These are phyloP conservation scores for Eimeria tenella DNA, from an alignment of 169 alveolate species.

Conservation along the genomic window DNA sequence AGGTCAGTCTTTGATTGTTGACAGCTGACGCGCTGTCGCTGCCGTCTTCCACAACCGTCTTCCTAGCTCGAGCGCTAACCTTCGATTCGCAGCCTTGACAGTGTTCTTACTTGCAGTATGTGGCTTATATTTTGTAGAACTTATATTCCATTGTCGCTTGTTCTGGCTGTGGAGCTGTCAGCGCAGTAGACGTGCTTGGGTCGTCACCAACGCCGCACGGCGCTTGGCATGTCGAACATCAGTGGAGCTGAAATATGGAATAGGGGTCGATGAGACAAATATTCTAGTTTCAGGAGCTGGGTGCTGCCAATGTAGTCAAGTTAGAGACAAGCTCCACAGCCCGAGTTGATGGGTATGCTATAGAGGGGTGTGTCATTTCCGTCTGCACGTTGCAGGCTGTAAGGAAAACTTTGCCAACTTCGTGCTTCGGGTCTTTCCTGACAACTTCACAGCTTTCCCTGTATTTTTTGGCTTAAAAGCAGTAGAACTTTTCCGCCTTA, in stretches of 20 bases:
- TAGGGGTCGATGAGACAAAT: not conserved
- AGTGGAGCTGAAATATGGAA: not conserved
- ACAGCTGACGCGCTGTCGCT: slow-evolving; percentile 8
- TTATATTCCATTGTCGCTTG: not conserved
- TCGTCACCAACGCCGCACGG: slow-evolving; percentile 6
- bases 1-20: slow-evolving; percentile 54
- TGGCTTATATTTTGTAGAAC: not conserved
- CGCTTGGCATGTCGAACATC: slow-evolving; percentile 19
- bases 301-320: too few relatives aligned
- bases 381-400: slow-evolving; percentile 50
- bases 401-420: not conserved
- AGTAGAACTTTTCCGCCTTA: slow-evolving; percentile 3
- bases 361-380: slow-evolving; percentile 10
- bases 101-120: not conserved
- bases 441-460: slow-evolving; percentile 21
- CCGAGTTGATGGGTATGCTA: not conserved
- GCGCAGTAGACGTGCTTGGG: slow-evolving; percentile 22
- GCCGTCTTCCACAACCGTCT: not conserved
- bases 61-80: slow-evolving; percentile 69
- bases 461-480: not conserved
- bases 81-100: slow-evolving; percentile 58
- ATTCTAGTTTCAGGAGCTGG: too few relatives aligned
- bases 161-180: slow-evolving; percentile 16
- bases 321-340: too few relatives aligned
- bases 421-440: slow-evolving; percentile 37